Evolutionary conservation across 148 eudicot species (phyloP).

Genomic region (Arctostaphylos glauca): DNA sequence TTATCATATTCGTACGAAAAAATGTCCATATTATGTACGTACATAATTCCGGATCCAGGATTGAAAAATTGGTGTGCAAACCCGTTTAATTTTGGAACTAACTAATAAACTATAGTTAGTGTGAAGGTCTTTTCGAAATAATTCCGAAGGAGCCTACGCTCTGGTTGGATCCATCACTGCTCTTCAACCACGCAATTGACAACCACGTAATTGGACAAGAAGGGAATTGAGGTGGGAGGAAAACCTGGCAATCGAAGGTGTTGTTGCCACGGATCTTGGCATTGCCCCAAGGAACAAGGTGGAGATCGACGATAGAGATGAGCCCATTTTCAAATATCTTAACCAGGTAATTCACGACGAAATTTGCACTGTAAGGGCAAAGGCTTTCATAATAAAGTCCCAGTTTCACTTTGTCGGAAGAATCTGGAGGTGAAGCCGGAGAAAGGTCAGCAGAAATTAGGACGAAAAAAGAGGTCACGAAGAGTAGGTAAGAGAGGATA

Average conservation of each 20-base stretch:
- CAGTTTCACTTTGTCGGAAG: constrained; percentile 37
- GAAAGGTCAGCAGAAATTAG: constrained; percentile 7
- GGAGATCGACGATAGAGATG: constrained; percentile 51
- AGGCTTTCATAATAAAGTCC: constrained; percentile 60
- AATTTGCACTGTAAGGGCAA: constrained; percentile 58
- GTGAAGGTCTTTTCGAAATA: background rate
- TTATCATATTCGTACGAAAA: background rate
- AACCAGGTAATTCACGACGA: constrained; percentile 43
- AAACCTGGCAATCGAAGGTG: constrained; percentile 65
- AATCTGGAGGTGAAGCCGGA: constrained; percentile 17
- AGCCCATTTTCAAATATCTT: constrained; percentile 45
- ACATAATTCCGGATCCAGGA: background rate
- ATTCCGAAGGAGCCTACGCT: too few relatives aligned
- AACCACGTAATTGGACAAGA: background rate
- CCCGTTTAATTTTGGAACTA: background rate
- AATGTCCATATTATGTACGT: background rate
- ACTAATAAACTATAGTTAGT: background rate
- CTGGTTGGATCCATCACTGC: too few relatives aligned
- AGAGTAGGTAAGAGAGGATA: constrained; percentile 19
- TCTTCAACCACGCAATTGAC: background rate
- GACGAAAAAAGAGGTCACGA: constrained; percentile 18
- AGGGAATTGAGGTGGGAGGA: background rate
- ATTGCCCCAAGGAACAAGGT: constrained; percentile 74
- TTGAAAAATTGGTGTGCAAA: background rate
- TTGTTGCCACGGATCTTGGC: constrained; percentile 36